Evolutionary conservation across 2,329 filamentous ascomycete species (phyloP).

Genomic region (Grosmannia penicillata): DNA sequence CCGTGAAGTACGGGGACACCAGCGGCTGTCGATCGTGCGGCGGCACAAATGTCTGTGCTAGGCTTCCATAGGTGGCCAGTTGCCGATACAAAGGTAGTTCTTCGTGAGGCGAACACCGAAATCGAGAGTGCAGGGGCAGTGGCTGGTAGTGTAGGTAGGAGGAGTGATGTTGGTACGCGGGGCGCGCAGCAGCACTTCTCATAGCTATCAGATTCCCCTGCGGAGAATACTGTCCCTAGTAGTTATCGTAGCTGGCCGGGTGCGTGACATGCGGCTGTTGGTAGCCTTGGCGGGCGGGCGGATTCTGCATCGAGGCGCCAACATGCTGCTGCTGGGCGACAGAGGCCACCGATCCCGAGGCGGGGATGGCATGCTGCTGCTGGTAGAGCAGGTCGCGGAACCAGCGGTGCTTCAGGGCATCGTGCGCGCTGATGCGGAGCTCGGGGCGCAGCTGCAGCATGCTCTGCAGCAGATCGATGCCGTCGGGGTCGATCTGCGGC

Average conservation of each 20-base stretch:
- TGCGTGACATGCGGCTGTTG: constrained; percentile 12
- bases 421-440: constrained; percentile 73
- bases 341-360: constrained; percentile 16
- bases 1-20: too few species aligned
- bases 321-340: constrained; percentile 2
- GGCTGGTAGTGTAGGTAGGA: too few species aligned
- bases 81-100: too few species aligned
- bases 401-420: constrained; percentile 84
- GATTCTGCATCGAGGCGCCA: constrained; percentile 11
- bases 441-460: constrained; percentile 93
- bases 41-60: too few species aligned
- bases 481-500: constrained; percentile 75
- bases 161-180: too few species aligned
- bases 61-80: too few species aligned
- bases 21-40: too few species aligned
- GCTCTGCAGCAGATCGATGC: constrained; percentile 71
- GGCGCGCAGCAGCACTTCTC: too few species aligned
- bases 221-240: constrained; percentile 8
- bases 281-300: constrained; percentile 10
- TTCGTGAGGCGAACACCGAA: too few species aligned
- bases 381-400: constrained; percentile 60
- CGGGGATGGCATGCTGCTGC: constrained; percentile 54
- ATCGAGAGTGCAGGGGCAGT: too few species aligned
- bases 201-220: too few species aligned
- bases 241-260: constrained; percentile 15